Base-by-base conservation (phyloP, 495 filamentous ascomycete species). In the Hypoxylon fuscum region DNA sequence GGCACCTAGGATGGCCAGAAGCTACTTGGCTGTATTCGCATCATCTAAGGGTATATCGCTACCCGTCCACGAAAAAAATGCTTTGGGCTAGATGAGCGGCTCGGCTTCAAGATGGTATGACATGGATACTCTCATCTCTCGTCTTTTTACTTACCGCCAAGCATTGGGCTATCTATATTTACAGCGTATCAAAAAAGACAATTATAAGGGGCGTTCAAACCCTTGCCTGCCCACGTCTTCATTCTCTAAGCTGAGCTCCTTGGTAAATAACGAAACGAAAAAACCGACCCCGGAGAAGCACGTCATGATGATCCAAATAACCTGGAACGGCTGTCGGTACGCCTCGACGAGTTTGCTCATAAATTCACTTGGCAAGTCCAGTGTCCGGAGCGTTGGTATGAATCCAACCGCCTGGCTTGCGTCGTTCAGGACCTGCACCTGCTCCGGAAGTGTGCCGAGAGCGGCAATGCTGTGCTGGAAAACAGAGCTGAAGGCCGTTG, bases 401-500 rank as follows among this genome's bases (percentile, higher is more conserved):
- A 59, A 59, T 17, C 38, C 47, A 20, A 59, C 14, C 0, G 56
- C 56, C 14, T 52, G 12, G 23, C 40, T 12, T 9, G 47, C 1
- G 23, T 59, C 41, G 4, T 2, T 17, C 25, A 59, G 40, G 3
- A 12, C 10, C 2, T 1, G 5, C 2, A 31, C 27, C 7, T 11
- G 7, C 1, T 29, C 37, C 4, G 55, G 46, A n/a, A 59, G 37
- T 0, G 55, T 32, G 3, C 42, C 46, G 1, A 51, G 22, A 2
- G 34, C 10, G 18, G 46, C 34, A 12, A 51, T 51, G 8, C 10
- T 1, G 1, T 37, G 11, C 0, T 9, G 3, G 18, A 59, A 74
- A 4, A 55, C 43, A 21, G 18, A 65, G 41, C 31, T 66, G 56
- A 72, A 73, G 2, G 47, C 45, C 0, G 62, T 53, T 3, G 68